phyloP scores from a whole-genome alignment of 1,284 basidiomycete species.

The Heterobasidion occidentale region DNA sequence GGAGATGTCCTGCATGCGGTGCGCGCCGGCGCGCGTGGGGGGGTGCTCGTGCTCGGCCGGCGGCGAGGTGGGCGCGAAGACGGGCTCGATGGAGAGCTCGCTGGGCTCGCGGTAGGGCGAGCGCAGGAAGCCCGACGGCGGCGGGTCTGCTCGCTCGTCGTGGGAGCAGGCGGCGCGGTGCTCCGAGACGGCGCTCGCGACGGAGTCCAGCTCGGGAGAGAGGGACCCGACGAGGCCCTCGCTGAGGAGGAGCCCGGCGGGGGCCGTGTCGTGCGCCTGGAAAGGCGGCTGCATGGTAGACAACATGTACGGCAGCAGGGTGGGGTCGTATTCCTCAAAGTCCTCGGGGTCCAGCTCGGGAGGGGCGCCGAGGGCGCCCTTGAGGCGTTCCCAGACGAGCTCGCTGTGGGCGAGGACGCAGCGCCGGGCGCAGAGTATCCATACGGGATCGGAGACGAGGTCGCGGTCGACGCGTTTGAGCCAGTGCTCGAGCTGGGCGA shows the following conservation, averaged over 20 bases:
- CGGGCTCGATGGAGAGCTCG: slow-evolving; percentile 21
- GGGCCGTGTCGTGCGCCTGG: neutral
- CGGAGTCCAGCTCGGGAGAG: slow-evolving; percentile 11
- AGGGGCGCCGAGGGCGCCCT: slow-evolving; percentile 70
- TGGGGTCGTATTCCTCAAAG: slow-evolving; percentile 19
- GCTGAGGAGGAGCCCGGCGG: neutral
- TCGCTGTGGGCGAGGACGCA: slow-evolving; percentile 66
- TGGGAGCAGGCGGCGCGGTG: neutral
- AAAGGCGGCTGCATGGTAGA: neutral
- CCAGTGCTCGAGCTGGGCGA: slow-evolving; percentile 48
- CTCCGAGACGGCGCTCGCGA: neutral
- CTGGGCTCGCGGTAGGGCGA: neutral
- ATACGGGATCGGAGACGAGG: slow-evolving; percentile 49
- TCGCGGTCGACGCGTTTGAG: slow-evolving; percentile 53
- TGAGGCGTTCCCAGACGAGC: slow-evolving; percentile 76
- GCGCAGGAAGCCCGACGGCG: neutral
- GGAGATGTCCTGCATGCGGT: slow-evolving; percentile 14
- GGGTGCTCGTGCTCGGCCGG: slow-evolving; percentile 8
- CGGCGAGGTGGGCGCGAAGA: slow-evolving; percentile 14
- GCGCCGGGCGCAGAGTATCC: slow-evolving; percentile 55
- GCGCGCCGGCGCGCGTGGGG: slow-evolving; percentile 11
- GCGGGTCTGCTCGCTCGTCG: neutral
- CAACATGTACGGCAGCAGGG: neutral
- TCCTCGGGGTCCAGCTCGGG: slow-evolving; percentile 62
- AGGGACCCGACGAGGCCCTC: neutral